These are phyloP conservation scores for Amaranthus tricolor DNA, from an alignment of 179 eudicot genomes.

Conservation along the genomic window DNA sequence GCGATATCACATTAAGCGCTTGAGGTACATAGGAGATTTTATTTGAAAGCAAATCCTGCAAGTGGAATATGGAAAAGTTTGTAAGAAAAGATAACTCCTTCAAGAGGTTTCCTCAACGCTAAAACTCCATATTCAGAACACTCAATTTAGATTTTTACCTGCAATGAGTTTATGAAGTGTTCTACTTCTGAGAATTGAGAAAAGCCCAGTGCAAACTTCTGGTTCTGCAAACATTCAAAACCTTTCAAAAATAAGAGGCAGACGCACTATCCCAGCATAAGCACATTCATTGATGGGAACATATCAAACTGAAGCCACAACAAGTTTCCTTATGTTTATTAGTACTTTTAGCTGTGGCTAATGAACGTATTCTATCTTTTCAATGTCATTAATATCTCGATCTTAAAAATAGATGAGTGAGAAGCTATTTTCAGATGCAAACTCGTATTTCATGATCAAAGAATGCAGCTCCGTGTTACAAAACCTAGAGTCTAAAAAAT, in stretches of 20 bases:
- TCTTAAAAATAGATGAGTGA: not conserved
- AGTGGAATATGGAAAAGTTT: constrained; percentile 4
- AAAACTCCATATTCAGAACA: not conserved
- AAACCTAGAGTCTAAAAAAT: not conserved
- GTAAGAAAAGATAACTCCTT: not conserved
- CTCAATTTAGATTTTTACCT: constrained; percentile 41
- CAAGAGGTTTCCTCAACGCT: not conserved
- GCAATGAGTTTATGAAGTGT: constrained; percentile 44
- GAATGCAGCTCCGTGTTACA: not conserved
- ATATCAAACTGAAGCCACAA: not conserved
- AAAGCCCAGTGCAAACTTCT: constrained; percentile 81
- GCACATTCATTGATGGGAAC: not conserved
- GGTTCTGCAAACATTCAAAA: constrained; percentile 53
- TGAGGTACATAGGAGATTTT: constrained; percentile 21
- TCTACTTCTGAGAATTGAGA: constrained; percentile 37
- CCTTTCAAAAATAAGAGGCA: not conserved
- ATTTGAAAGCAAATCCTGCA: constrained; percentile 47
- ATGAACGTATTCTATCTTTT: not conserved
- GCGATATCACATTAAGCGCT: constrained; percentile 16
- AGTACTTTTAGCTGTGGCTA: not conserved
- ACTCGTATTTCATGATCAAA: not conserved
- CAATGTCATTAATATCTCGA: not conserved
- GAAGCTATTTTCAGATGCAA: not conserved
- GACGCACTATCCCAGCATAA: not conserved
- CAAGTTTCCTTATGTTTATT: not conserved